phyloP scores from a whole-genome alignment of 495 filamentous ascomycete species.

The Penicillium turbatum region DNA sequence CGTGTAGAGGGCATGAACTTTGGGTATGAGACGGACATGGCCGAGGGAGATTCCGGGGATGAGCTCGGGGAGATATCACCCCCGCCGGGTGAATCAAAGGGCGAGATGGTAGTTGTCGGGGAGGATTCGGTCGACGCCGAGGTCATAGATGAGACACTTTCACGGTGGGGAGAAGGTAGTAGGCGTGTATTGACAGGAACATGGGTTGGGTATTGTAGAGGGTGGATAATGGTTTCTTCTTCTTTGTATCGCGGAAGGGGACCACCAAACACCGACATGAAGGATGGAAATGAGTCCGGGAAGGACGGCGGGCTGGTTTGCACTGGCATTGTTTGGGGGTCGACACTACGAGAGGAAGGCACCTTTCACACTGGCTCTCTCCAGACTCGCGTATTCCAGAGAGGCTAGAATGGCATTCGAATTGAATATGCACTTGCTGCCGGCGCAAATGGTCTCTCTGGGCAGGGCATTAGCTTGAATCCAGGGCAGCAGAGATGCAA shows the following conservation, averaged over 20 bases:
- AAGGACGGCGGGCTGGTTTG: constrained; percentile 45
- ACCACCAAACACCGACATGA: constrained; percentile 64
- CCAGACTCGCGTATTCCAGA: constrained; percentile 12
- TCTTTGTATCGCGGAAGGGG: constrained; percentile 29
- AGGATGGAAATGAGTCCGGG: constrained; percentile 64
- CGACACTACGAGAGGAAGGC: constrained; percentile 5
- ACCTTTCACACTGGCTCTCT: constrained; percentile 21
- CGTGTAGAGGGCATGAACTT: constrained; percentile 34
- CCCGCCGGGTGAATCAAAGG: constrained; percentile 78
- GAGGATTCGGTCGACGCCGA: constrained; percentile 91
- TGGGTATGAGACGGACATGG: constrained; percentile 43
- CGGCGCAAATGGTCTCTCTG: constrained; percentile 40
- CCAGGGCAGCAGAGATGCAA: constrained; percentile 19
- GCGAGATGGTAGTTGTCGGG: constrained; percentile 92
- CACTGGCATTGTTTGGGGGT: constrained; percentile 38
- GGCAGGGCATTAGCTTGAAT: constrained; percentile 27
- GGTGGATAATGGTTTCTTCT: constrained; percentile 24
- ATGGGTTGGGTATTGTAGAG: constrained; percentile 31
- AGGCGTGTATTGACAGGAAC: constrained; percentile 32
- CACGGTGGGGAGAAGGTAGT: constrained; percentile 36
- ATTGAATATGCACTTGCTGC: constrained; percentile 37
- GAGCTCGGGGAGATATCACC: constrained; percentile 92
- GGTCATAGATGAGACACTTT: constrained; percentile 62
- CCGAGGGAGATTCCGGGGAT: constrained; percentile 80
- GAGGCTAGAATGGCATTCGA: constrained; percentile 21